A percentile compares a stretch with the other conserved stretches of the same genome.
Conservation (phyloP, 2,329 filamentous ascomycete species). For the Pseudogymnoascus sp. region DNA sequence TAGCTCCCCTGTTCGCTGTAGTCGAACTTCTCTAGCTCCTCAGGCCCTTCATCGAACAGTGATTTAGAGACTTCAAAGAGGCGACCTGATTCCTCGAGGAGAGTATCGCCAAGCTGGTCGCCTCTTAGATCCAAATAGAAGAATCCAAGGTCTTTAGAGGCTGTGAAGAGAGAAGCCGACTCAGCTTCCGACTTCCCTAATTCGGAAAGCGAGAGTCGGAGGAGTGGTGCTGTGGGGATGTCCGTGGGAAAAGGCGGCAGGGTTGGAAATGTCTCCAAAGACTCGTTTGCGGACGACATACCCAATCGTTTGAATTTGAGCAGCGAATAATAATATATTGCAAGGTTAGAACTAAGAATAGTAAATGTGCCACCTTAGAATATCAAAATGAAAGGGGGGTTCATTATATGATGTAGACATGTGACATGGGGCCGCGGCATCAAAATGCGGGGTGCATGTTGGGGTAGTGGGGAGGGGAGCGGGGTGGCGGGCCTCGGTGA, state of each 20-base stretch:
- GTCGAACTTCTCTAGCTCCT: constrained; percentile 51
- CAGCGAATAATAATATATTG: background rate
- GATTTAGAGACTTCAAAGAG: constrained; percentile 21
- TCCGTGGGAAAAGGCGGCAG: constrained; percentile 21
- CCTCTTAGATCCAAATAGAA: constrained; percentile 25
- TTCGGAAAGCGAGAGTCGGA: constrained; percentile 20
- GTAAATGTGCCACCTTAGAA: background rate
- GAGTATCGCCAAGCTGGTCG: constrained; percentile 19
- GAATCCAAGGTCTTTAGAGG: constrained; percentile 25
- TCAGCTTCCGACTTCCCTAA: constrained; percentile 16
- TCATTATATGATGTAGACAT: background rate
- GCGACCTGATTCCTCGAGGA: constrained; percentile 21
- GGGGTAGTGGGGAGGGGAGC: background rate
- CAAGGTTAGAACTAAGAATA: background rate
- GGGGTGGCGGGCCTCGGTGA: background rate
- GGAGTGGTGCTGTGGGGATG: constrained; percentile 23
- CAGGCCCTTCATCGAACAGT: constrained; percentile 35
- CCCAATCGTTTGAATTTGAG: background rate
- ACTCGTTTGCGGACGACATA: background rate
- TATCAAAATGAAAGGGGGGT: background rate
- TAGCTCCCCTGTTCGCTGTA: constrained; percentile 31
- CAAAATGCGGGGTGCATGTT: background rate
- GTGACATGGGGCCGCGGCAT: background rate
- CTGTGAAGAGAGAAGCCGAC: constrained; percentile 20
- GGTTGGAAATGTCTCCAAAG: constrained; percentile 14